These are phyloP conservation scores for Fusarium hostae DNA, from an alignment of 2,329 filamentous ascomycete species.

Conservation along the genomic window DNA sequence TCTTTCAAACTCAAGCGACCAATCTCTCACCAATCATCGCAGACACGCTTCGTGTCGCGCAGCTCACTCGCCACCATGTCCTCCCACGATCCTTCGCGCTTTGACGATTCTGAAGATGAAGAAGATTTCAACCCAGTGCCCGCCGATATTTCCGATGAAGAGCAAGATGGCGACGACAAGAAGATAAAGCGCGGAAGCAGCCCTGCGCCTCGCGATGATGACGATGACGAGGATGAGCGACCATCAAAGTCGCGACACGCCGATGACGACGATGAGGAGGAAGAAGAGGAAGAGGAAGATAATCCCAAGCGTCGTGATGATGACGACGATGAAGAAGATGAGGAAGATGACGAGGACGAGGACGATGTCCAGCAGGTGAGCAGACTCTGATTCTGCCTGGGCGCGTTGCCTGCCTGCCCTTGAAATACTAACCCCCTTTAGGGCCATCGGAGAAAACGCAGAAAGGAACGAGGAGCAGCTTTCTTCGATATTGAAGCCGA, in stretches of 20 bases:
- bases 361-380: slow-evolving; percentile 74
- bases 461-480: slow-evolving; percentile 78
- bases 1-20: slow-evolving; percentile 3
- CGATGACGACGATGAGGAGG: slow-evolving; percentile 58
- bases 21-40: not conserved
- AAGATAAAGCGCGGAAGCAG: slow-evolving; percentile 55
- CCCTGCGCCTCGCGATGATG: slow-evolving; percentile 47
- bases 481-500: slow-evolving; percentile 99
- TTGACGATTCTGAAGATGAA: slow-evolving; percentile 78
- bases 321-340: slow-evolving; percentile 67
- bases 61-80: slow-evolving; percentile 51
- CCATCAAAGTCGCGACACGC: slow-evolving; percentile 46
- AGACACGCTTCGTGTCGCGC: slow-evolving; percentile 39
- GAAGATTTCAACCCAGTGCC: slow-evolving; percentile 89
- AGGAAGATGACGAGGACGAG: slow-evolving; percentile 69
- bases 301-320: slow-evolving; percentile 51
- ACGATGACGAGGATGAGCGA: slow-evolving; percentile 53
- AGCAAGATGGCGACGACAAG: slow-evolving; percentile 55
- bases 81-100: slow-evolving; percentile 60
- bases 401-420: not conserved
- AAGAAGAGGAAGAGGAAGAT: slow-evolving; percentile 48
- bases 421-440: slow-evolving; percentile 46
- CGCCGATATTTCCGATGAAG: slow-evolving; percentile 75
- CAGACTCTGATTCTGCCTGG: not conserved
- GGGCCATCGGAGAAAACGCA: slow-evolving; percentile 82